These are phyloP conservation scores for Epichloe amarillans DNA, from an alignment of 2,329 filamentous ascomycete genomes.

Conservation along the genomic window DNA sequence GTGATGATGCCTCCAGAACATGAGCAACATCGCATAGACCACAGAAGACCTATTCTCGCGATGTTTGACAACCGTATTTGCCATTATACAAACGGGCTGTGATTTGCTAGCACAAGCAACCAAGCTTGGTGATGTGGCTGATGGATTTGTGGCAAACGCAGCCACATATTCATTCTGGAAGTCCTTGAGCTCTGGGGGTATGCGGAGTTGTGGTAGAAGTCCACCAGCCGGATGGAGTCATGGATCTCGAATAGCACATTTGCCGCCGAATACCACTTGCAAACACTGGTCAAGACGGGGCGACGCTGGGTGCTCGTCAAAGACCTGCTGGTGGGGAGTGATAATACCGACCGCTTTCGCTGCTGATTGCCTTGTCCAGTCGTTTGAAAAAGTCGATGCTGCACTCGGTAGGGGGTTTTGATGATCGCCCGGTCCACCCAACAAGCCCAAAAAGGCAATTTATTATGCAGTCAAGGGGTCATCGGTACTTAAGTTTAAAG, in stretches of 20 bases:
- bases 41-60: neutral
- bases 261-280: no score
- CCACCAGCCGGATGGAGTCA: no score
- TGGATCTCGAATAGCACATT: no score
- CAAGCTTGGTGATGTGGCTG: slow-evolving; percentile 1
- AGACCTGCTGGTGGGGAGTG: no score
- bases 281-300: no score
- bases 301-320: no score
- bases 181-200: no score
- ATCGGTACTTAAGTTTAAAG: neutral
- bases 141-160: slow-evolving; percentile 1
- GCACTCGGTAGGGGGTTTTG: no score
- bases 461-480: neutral
- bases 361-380: no score
- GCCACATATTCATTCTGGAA: neutral
- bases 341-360: no score
- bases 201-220: no score
- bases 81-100: neutral
- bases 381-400: no score
- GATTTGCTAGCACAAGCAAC: neutral
- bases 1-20: neutral
- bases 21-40: neutral
- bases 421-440: neutral
- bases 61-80: neutral
- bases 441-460: neutral